Evolutionary conservation across 208 protist species (phyloP).

Genomic region (Leishmania turanica): DNA sequence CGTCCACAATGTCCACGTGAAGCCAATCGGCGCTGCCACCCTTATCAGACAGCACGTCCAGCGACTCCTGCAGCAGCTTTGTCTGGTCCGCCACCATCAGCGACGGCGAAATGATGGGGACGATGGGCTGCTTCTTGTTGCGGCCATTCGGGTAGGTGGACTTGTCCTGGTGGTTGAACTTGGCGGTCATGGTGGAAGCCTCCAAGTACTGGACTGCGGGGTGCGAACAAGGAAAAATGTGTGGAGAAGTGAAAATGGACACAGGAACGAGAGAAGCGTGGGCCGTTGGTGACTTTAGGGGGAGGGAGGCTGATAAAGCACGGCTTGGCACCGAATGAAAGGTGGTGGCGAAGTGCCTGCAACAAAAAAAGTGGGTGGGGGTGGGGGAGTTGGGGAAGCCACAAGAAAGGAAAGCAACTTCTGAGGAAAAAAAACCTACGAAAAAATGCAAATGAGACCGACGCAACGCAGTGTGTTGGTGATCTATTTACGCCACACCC

Average conservation of each 20-base stretch:
- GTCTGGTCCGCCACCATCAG: constrained; percentile 91
- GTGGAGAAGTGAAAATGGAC: neutral
- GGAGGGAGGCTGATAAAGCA: neutral
- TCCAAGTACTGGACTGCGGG: neutral
- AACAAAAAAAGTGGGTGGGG: neutral
- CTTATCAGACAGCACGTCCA: constrained; percentile 69
- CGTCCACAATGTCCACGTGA: constrained; percentile 97
- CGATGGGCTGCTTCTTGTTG: constrained; percentile 32
- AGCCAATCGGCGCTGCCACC: constrained; percentile 93
- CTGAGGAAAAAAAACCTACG: too few relatives aligned
- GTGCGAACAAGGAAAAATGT: neutral
- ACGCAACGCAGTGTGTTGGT: too few relatives aligned
- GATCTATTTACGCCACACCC: too few relatives aligned
- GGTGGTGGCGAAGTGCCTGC: neutral
- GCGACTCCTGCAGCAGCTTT: constrained; percentile 72
- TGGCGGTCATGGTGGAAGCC: neutral
- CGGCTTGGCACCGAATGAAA: neutral
- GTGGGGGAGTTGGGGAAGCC: too few relatives aligned
- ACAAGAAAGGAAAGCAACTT: too few relatives aligned
- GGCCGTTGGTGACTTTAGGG: too few relatives aligned
- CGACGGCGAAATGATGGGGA: constrained; percentile 87
- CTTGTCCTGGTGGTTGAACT: constrained; percentile 40
- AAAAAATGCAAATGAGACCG: too few relatives aligned
- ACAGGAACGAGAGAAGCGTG: neutral
- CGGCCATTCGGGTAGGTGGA: constrained; percentile 54